phyloP scores from a whole-genome alignment of 176 grass and related monocot genomes.

The Aechmea fasciata region DNA sequence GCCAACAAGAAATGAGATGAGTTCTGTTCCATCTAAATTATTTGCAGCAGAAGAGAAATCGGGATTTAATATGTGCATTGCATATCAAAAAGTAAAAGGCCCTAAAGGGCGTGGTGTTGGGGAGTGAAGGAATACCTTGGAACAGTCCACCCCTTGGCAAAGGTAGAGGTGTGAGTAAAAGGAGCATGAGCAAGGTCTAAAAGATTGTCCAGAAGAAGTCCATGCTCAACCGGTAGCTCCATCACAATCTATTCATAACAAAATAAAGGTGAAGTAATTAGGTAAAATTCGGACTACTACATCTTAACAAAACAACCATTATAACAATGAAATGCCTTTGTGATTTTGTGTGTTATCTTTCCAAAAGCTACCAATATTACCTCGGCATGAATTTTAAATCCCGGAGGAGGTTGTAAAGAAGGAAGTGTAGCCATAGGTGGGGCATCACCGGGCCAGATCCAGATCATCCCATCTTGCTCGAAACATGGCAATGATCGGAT shows the following conservation, averaged over 20 bases:
- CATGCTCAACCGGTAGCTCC: slow-evolving; percentile 90
- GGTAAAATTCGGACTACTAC: not conserved
- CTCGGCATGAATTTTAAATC: slow-evolving; percentile 84
- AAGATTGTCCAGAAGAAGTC: slow-evolving; percentile 91
- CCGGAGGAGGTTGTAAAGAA: slow-evolving; percentile 72
- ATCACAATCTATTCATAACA: slow-evolving; percentile 71
- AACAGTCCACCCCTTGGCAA: slow-evolving; percentile 97
- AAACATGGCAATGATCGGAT: slow-evolving; percentile 79
- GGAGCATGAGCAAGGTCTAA: slow-evolving; percentile 97
- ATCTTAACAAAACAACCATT: too few species aligned
- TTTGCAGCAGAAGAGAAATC: not conserved
- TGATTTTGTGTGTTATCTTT: too few species aligned
- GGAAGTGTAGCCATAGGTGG: slow-evolving; percentile 58
- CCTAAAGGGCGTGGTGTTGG: not conserved
- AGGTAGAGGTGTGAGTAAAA: slow-evolving; percentile 91
- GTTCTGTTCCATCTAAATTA: not conserved
- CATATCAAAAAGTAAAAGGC: not conserved
- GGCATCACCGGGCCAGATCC: slow-evolving; percentile 83
- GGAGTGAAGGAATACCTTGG: slow-evolving; percentile 48
- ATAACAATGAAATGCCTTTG: too few species aligned
- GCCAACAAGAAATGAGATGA: too few species aligned
- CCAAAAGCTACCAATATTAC: slow-evolving; percentile 23
- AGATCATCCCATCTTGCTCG: slow-evolving; percentile 97
- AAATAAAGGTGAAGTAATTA: not conserved
- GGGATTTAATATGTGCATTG: not conserved